Percentiles rank a stretch among this genome's conserved stretches.
Evolutionary conservation across 352 stramenopile genomes (phyloP).

Genomic region (Globisporangium perplexum): DNA sequence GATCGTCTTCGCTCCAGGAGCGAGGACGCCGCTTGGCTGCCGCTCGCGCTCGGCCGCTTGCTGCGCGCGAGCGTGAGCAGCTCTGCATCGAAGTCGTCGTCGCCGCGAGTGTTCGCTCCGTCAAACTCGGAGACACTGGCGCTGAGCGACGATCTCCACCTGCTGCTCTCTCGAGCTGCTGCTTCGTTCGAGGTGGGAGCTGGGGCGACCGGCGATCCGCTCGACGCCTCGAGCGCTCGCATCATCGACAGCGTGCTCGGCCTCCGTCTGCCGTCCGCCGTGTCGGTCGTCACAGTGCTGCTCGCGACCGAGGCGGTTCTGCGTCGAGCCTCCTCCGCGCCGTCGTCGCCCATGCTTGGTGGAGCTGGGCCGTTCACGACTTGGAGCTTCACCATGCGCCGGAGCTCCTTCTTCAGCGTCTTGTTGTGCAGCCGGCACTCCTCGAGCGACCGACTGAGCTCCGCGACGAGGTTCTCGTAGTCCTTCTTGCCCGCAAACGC

Average conservation of each 20-base stretch:
- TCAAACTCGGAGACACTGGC: background rate
- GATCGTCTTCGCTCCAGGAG: slow-evolving; percentile 1
- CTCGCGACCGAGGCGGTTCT: slow-evolving; percentile 15
- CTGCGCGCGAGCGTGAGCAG: slow-evolving; percentile 39
- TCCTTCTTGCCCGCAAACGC: slow-evolving; percentile 65
- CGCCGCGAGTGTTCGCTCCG: slow-evolving; percentile 8
- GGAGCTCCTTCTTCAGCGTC: slow-evolving; percentile 78
- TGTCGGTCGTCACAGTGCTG: slow-evolving; percentile 4
- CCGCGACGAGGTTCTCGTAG: slow-evolving; percentile 63
- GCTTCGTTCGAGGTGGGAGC: background rate
- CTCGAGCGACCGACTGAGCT: slow-evolving; percentile 65
- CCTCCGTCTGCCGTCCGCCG: slow-evolving; percentile 13
- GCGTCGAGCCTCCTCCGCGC: slow-evolving; percentile 1
- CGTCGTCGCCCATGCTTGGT: background rate
- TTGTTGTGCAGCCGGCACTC: slow-evolving; percentile 70
- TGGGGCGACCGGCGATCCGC: background rate
- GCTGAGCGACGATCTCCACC: background rate
- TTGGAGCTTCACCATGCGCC: slow-evolving; percentile 64
- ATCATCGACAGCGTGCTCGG: slow-evolving; percentile 68
- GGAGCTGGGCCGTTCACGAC: slow-evolving; percentile 11
- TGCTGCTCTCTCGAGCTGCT: background rate
- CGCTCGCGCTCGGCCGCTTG: slow-evolving; percentile 19
- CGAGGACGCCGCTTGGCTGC: background rate
- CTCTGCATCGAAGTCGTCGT: slow-evolving; percentile 37
- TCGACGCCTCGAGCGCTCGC: slow-evolving; percentile 27